These are phyloP conservation scores for Kodamaea alishanica DNA, from an alignment of 1,139 yeast genomes.

Conservation along the genomic window DNA sequence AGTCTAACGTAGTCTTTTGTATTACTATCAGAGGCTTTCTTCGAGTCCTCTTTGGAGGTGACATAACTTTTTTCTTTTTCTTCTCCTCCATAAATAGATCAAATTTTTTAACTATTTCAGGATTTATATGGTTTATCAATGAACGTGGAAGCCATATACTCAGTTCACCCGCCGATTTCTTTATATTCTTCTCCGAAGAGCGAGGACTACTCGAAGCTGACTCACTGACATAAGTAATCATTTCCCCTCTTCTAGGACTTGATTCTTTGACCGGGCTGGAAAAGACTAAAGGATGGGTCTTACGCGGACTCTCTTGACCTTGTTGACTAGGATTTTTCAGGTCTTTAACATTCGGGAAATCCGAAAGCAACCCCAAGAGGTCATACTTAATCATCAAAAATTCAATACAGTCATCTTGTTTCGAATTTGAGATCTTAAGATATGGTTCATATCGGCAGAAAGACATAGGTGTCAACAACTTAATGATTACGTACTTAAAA, in stretches of 20 bases:
- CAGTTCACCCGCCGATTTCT: neutral
- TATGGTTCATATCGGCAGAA: constrained; percentile 1
- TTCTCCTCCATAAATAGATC: constrained; percentile 2
- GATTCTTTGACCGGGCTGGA: too few species aligned
- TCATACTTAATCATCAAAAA: constrained; percentile 14
- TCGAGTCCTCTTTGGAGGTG: too few species aligned
- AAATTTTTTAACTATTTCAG: constrained; percentile 6
- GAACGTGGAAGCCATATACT: constrained; percentile 13
- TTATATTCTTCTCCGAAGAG: neutral
- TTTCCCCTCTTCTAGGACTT: too few species aligned
- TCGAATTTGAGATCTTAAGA: constrained; percentile 1
- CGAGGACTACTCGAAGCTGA: too few species aligned
- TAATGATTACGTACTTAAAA: constrained; percentile 12
- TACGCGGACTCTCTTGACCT: too few species aligned
- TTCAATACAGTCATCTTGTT: constrained; percentile 7
- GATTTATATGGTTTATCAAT: constrained; percentile 13
- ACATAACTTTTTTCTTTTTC: too few species aligned
- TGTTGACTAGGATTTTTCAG: neutral
- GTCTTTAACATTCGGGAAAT: constrained; percentile 3
- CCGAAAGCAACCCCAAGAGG: neutral
- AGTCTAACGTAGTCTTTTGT: too few species aligned
- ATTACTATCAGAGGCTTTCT: too few species aligned
- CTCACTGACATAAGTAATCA: too few species aligned
- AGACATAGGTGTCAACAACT: constrained; percentile 6
- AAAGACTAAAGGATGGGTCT: too few species aligned